phyloP scores from a whole-genome alignment of 768 basidiomycete genomes.

The Cystoderma amianthinum region DNA sequence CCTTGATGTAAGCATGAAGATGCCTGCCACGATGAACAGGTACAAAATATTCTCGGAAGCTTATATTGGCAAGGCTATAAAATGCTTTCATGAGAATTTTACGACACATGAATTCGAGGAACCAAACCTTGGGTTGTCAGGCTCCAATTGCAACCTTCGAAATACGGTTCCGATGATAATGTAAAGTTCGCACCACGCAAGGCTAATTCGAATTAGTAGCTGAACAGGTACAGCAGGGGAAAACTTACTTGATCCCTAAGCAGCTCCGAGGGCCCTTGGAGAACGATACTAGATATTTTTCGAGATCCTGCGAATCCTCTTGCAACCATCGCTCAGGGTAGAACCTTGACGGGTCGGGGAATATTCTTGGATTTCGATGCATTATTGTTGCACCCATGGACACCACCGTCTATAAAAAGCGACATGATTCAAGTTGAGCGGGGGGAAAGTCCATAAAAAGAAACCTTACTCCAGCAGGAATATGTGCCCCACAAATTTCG shows the following conservation, averaged over 20 bases:
- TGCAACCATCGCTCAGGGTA: slow-evolving; percentile 36
- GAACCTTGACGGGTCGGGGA: slow-evolving; percentile 30
- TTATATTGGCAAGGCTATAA: not conserved
- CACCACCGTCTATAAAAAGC: slow-evolving; percentile 25
- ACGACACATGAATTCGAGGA: too few species aligned
- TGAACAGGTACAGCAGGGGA: not conserved
- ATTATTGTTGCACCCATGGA: slow-evolving; percentile 31
- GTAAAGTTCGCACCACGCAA: slow-evolving; percentile 38
- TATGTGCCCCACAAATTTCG: slow-evolving; percentile 24
- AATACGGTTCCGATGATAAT: slow-evolving; percentile 32
- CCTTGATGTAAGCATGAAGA: not conserved
- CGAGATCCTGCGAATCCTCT: slow-evolving; percentile 24
- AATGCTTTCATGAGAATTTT: not conserved
- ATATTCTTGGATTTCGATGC: slow-evolving; percentile 30
- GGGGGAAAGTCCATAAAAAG: not conserved
- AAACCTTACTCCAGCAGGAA: slow-evolving; percentile 30
- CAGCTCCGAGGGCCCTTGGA: slow-evolving; percentile 39
- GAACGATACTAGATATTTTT: slow-evolving; percentile 33
- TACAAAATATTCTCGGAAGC: slow-evolving; percentile 1
- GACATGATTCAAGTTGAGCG: not conserved
- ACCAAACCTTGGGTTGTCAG: slow-evolving; percentile 22
- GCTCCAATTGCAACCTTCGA: slow-evolving; percentile 25
- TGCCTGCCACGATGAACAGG: slow-evolving; percentile 1
- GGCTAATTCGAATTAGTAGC: slow-evolving; percentile 14
- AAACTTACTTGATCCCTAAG: slow-evolving; percentile 33